A percentile compares a stretch with the other conserved stretches of the same genome.
Conservation (phyloP, 208 protist species). For the Wallacemonas sp. region DNA sequence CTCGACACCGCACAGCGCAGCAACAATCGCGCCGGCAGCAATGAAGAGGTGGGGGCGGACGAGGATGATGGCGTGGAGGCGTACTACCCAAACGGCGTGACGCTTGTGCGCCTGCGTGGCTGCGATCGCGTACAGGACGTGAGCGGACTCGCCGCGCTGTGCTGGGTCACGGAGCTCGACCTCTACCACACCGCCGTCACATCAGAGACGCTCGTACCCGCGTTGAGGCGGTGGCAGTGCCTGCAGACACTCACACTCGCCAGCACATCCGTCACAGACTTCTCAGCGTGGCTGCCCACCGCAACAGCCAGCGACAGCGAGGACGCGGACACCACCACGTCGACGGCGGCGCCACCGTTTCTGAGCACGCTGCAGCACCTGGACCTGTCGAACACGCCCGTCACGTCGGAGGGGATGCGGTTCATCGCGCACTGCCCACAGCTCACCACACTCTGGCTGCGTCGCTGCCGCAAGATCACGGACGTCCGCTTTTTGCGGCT, state of each 20-base stretch:
- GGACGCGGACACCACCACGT: not conserved
- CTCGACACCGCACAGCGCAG: no score
- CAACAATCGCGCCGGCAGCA: no score
- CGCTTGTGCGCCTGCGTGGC: constrained; percentile 36
- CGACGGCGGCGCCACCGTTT: constrained; percentile 27
- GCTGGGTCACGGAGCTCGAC: constrained; percentile 45
- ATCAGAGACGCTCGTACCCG: constrained; percentile 23
- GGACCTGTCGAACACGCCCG: constrained; percentile 41
- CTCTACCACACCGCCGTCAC: constrained; percentile 61
- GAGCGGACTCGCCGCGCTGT: constrained; percentile 22
- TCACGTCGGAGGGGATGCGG: constrained; percentile 29
- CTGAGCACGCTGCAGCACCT: constrained; percentile 34
- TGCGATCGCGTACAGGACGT: constrained; percentile 44
- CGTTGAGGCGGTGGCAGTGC: constrained; percentile 28
- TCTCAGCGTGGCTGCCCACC: constrained; percentile 33
- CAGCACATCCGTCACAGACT: constrained; percentile 29
- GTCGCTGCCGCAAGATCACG: constrained; percentile 28
- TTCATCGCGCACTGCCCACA: constrained; percentile 36
- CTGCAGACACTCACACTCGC: constrained; percentile 37
- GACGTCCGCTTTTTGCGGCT: constrained; percentile 36
- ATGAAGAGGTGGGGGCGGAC: not conserved
- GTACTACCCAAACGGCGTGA: constrained; percentile 20
- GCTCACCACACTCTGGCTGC: constrained; percentile 37
- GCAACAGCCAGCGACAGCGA: not conserved
- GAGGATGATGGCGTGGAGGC: not conserved